Evolutionary conservation across 495 filamentous ascomycete genomes (phyloP).

Genomic region (Aspergillus hancockii): DNA sequence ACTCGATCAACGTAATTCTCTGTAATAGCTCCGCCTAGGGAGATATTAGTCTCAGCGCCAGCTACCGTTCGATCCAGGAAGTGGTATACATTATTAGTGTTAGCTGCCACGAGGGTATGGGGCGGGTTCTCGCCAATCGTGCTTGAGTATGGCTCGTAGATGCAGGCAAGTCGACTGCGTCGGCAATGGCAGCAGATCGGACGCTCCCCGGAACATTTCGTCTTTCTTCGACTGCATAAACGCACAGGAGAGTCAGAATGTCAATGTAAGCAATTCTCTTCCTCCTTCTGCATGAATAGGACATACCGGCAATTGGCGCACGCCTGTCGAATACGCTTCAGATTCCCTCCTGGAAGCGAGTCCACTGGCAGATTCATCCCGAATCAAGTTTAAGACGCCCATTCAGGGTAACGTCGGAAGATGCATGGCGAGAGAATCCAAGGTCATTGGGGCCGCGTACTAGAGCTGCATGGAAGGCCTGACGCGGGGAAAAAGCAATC

Average conservation of each 20-base stretch:
- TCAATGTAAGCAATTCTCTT: too few species aligned
- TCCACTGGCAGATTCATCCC: too few species aligned
- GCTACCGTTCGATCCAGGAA: background rate
- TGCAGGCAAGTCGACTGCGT: slow-evolving; percentile 22
- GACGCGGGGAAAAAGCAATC: too few species aligned
- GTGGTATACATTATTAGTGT: too few species aligned
- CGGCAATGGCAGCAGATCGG: slow-evolving; percentile 31
- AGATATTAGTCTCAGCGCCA: background rate
- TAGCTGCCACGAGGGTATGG: background rate
- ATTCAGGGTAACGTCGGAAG: too few species aligned
- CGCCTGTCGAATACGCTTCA: slow-evolving; percentile 32
- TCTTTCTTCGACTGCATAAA: slow-evolving; percentile 36
- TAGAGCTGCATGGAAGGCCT: too few species aligned
- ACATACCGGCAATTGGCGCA: slow-evolving; percentile 33
- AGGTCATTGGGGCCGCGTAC: too few species aligned
- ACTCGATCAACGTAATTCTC: slow-evolving; percentile 25
- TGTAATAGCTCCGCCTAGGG: slow-evolving; percentile 20
- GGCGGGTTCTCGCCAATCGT: slow-evolving; percentile 13
- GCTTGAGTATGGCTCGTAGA: slow-evolving; percentile 25
- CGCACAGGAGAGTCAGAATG: too few species aligned
- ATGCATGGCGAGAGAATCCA: too few species aligned
- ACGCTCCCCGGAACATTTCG: slow-evolving; percentile 34
- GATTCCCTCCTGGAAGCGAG: slow-evolving; percentile 1
- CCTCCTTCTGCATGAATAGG: too few species aligned
- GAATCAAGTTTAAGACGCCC: too few species aligned